A percentile compares a stretch with the other conserved stretches of the same genome.
These are phyloP conservation scores for Xerocomus minutiporus DNA, from an alignment of 1,284 basidiomycete genomes.

Conservation along the genomic window DNA sequence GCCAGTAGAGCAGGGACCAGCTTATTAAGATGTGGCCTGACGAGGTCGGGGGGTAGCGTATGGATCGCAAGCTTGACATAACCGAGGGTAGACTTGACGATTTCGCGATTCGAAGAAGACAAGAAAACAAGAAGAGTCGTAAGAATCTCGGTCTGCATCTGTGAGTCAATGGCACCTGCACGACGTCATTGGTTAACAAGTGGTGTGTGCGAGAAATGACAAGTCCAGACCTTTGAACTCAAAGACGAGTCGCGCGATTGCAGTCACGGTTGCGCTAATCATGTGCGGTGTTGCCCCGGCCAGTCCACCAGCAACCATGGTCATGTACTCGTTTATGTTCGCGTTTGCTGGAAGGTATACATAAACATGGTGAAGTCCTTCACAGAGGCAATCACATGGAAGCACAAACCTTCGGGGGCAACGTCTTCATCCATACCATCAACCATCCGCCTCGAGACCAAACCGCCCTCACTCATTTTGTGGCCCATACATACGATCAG, in stretches of 20 bases:
- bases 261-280: conserved; percentile 96
- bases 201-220: neutral
- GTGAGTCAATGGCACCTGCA: conserved; percentile 64
- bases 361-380: conserved; percentile 4
- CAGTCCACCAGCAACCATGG: conserved; percentile 94
- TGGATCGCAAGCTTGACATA: conserved; percentile 94
- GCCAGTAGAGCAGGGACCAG: conserved; percentile 83
- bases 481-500: conserved; percentile 87
- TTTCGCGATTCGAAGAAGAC: conserved; percentile 91
- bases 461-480: conserved; percentile 88
- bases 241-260: conserved; percentile 89
- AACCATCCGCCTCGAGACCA: conserved; percentile 73
- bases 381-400: neutral
- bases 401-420: conserved; percentile 50
- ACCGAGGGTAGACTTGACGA: conserved; percentile 94
- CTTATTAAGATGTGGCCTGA: conserved; percentile 71
- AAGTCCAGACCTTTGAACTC: conserved; percentile 80
- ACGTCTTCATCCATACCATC: conserved; percentile 79
- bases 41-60: conserved; percentile 66
- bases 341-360: conserved; percentile 55
- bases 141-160: conserved; percentile 85
- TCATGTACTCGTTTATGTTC: conserved; percentile 89
- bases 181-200: conserved; percentile 2
- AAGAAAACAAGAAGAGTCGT: conserved; percentile 88
- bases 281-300: conserved; percentile 94